Evolutionary conservation across 2,329 filamentous ascomycete genomes (phyloP).

Genomic region (Fusarium sp.): DNA sequence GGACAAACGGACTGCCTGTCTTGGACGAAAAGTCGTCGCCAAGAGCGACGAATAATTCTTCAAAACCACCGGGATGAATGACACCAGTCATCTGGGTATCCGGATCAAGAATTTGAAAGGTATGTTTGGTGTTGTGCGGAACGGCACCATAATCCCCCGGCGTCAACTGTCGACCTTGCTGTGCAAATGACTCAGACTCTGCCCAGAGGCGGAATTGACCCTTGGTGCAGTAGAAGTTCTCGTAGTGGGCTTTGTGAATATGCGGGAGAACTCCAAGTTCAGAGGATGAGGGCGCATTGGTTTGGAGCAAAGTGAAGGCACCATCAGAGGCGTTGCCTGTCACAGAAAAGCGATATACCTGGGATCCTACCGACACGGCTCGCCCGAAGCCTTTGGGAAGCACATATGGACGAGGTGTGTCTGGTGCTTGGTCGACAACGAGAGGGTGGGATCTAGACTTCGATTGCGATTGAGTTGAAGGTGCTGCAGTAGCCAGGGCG

Average conservation of each 20-base stretch:
- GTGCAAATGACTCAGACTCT: not conserved
- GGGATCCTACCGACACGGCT: not conserved
- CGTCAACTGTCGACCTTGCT: not conserved
- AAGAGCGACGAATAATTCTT: not conserved
- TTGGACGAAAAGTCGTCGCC: not conserved
- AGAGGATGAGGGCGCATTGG: not conserved
- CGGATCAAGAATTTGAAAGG: not conserved
- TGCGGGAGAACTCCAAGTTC: slow-evolving; percentile 1
- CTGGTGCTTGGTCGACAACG: not conserved
- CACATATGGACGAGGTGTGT: not conserved
- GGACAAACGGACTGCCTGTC: not conserved
- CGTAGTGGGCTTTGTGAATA: not conserved
- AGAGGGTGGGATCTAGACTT: too few relatives aligned
- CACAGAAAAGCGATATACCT: not conserved
- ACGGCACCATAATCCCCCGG: not conserved
- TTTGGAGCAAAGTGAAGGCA: slow-evolving; percentile 3
- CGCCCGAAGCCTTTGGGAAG: not conserved
- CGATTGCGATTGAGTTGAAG: not conserved
- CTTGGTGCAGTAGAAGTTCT: slow-evolving; percentile 3
- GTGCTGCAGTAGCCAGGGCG: not conserved
- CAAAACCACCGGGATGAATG: not conserved
- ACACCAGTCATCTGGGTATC: slow-evolving; percentile 2
- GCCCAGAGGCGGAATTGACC: not conserved
- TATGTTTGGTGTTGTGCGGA: not conserved
- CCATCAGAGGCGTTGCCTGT: not conserved